Conservation (phyloP, 139 green algal species). For the Chlamydomonas schloesseri region DNA sequence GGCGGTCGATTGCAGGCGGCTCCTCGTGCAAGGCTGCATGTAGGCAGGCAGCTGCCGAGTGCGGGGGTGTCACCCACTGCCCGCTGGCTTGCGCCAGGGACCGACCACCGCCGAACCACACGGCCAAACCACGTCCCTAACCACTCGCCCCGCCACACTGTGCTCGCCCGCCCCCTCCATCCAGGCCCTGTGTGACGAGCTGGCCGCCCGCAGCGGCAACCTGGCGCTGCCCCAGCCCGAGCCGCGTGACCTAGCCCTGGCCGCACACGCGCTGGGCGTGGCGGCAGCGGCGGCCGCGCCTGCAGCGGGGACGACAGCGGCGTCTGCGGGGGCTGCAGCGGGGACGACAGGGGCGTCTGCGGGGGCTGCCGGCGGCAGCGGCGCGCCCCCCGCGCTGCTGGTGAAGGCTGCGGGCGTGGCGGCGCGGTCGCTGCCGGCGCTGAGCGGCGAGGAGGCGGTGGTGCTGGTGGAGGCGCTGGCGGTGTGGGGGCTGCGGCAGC, state of each 20-base stretch:
- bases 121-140: no score
- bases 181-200: background rate
- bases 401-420: background rate
- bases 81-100: no score
- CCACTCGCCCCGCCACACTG: no score
- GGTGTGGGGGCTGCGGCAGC: background rate
- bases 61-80: no score
- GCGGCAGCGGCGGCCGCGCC: background rate
- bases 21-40: background rate
- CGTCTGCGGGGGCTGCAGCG: background rate
- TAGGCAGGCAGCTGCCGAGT: background rate
- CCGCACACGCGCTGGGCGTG: background rate
- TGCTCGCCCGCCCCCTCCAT: no score
- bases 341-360: background rate
- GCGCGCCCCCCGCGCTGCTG: background rate
- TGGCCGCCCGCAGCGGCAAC: background rate
- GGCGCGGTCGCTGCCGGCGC: background rate
- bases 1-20: background rate
- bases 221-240: slow-evolving; percentile 20
- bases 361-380: background rate
- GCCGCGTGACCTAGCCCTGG: background rate
- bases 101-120: no score
- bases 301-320: background rate
- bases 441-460: slow-evolving; percentile 1
- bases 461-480: slow-evolving; percentile 18